Evolutionary conservation across 2,329 filamentous ascomycete genomes (phyloP).

Genomic region (Dactylellina sp.): DNA sequence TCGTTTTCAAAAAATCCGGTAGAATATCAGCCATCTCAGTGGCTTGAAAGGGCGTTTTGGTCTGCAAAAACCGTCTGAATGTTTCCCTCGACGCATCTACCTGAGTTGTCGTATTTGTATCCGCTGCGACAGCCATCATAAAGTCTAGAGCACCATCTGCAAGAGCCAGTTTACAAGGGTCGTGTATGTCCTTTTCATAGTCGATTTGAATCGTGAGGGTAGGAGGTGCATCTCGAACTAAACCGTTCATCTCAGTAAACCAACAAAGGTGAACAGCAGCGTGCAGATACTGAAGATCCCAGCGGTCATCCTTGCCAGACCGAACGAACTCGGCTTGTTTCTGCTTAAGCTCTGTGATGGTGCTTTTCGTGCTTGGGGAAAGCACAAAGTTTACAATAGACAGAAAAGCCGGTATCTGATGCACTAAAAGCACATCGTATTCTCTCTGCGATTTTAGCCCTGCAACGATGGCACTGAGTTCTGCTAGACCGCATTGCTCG

Average conservation of each 20-base stretch:
- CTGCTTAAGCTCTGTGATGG: slow-evolving; percentile 75
- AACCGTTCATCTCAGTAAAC: slow-evolving; percentile 91
- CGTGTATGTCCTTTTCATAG: slow-evolving; percentile 53
- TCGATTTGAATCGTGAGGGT: slow-evolving; percentile 69
- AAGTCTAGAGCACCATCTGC: slow-evolving; percentile 94
- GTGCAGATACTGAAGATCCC: slow-evolving; percentile 80
- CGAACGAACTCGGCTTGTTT: slow-evolving; percentile 77
- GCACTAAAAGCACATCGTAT: slow-evolving; percentile 80
- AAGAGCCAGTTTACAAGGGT: slow-evolving; percentile 68
- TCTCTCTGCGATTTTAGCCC: slow-evolving; percentile 77
- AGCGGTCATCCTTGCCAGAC: slow-evolving; percentile 75
- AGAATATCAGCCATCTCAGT: slow-evolving; percentile 77
- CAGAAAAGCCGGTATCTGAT: slow-evolving; percentile 83
- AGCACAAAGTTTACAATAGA: slow-evolving; percentile 82
- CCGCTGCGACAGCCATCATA: slow-evolving; percentile 83
- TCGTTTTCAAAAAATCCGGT: slow-evolving; percentile 75
- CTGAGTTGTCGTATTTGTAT: slow-evolving; percentile 84
- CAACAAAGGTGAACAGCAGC: slow-evolving; percentile 85
- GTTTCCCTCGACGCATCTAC: slow-evolving; percentile 86
- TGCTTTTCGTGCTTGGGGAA: slow-evolving; percentile 77
- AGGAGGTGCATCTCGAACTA: slow-evolving; percentile 79
- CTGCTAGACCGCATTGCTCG: slow-evolving; percentile 75
- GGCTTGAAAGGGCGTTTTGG: slow-evolving; percentile 78
- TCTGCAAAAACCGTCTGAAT: slow-evolving; percentile 83
- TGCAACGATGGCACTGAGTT: slow-evolving; percentile 79